Conservation (phyloP, 192 early-diverging fungal species). For the Dispira simplex region DNA sequence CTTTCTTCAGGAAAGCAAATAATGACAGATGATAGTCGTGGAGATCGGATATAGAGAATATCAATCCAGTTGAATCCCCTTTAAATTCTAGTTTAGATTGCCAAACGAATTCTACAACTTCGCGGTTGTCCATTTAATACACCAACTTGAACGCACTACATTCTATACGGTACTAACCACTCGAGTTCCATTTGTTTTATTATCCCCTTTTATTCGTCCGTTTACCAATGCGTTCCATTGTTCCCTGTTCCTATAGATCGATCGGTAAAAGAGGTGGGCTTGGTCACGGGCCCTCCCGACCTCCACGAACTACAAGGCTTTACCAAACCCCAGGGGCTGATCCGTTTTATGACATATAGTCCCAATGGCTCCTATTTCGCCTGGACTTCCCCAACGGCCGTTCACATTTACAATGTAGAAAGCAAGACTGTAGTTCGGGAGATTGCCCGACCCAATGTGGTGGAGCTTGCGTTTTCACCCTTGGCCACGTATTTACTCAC, state of each 20-base stretch:
- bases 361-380: conserved; percentile 53
- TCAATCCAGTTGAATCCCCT: no score
- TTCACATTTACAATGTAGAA: conserved; percentile 58
- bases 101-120: no score
- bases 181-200: no score
- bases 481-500: conserved; percentile 77
- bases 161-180: no score
- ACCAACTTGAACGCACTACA: no score
- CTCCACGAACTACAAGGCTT: conserved; percentile 31
- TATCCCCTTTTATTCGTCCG: no score
- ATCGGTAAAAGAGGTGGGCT: conserved; percentile 31
- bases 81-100: no score
- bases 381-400: conserved; percentile 35
- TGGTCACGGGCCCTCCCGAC: conserved; percentile 34
- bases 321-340: conserved; percentile 24
- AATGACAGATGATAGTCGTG: no score
- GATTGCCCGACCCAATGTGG: conserved; percentile 44
- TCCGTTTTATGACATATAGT: conserved; percentile 51
- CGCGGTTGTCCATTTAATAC: no score
- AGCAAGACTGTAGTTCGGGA: conserved; percentile 41
- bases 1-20: no score
- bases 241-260: conserved; percentile 20
- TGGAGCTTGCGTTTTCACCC: conserved; percentile 88
- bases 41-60: no score
- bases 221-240: not conserved